Evolutionary conservation across 805 yeast genomes (phyloP).

Genomic region (Vanderwaltozyma polyspora): DNA sequence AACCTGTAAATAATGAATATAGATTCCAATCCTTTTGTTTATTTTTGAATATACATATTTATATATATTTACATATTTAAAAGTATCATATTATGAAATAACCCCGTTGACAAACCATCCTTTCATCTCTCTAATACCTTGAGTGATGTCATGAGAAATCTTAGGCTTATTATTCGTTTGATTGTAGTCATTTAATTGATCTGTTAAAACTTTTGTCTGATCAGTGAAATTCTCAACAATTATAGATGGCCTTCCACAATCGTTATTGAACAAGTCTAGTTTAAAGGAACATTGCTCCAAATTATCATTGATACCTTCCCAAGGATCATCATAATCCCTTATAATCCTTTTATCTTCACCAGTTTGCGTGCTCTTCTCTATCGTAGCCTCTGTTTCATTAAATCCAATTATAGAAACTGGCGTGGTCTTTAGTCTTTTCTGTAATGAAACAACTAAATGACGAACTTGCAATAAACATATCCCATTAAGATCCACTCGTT

Average conservation of each 20-base stretch:
- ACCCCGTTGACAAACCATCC: constrained; percentile 33
- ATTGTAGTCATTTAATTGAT: constrained; percentile 9
- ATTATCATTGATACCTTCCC: constrained; percentile 16
- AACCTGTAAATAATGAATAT: too few species aligned
- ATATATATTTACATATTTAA: too few species aligned
- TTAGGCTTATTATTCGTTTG: background rate
- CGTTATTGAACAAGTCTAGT: constrained; percentile 20
- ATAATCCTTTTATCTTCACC: constrained; percentile 1
- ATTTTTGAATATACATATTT: too few species aligned
- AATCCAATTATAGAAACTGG: constrained; percentile 35
- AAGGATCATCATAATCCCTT: constrained; percentile 4
- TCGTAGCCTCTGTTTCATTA: constrained; percentile 27
- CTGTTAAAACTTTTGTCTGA: constrained; percentile 21
- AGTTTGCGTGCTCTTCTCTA: constrained; percentile 23
- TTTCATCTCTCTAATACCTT: constrained; percentile 27
- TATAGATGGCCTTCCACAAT: constrained; percentile 7
- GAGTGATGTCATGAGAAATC: background rate
- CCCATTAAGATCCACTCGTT: constrained; percentile 29
- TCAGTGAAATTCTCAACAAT: constrained; percentile 20
- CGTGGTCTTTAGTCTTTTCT: constrained; percentile 21
- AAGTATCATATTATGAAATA: constrained; percentile 9
- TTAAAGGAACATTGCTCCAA: constrained; percentile 23
- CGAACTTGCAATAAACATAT: constrained; percentile 24
- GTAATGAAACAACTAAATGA: constrained; percentile 15
- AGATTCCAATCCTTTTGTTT: too few species aligned